Base-by-base conservation (phyloP, 495 filamentous ascomycete genomes). In the Sordaria brevicollis region DNA sequence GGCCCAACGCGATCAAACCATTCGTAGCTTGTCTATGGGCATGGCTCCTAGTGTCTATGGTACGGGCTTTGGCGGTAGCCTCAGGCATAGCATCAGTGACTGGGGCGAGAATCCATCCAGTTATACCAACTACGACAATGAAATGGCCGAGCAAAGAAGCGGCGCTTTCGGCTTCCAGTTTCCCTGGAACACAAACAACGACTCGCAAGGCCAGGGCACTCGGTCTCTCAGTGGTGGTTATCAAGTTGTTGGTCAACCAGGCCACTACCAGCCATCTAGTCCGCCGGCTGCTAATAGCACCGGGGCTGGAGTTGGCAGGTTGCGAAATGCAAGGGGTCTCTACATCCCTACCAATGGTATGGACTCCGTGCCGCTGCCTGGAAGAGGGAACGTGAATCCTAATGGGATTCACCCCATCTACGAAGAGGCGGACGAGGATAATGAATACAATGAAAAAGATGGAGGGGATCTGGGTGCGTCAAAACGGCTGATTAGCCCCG, bases 381-480 rank as follows among this genome's bases (percentile, higher is more conserved):
- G 21, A 15, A 57, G 21, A 6, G 49, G 25, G 11, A 15, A 15
- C 7, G 21, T 13, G 49, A 57, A 57, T 57, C 49, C 49, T 73
- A 57, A 75, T 73, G 35, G 76, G 9, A 88, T 88, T 70, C 83
- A 86, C 70, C 86, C 86, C 0, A 88, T 88, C 65, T 83, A 85
- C 68, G 86, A 88, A 70, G 83, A 85, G 0, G 89, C 90, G 67
- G 93, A 85, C 67, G 86, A 88, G 71, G 83, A 85, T 0, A 89
- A 91, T 67, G 93, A 96, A 43, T 92, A 93, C 66, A 88, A 83
- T 10, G 74, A 71, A 2, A 71, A 70, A 19, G 74, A 74, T 21
- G 39, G 68, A 62, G 68, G 67, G 1, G 72, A 43, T 62, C 25
- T 68, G 41, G 10, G 49, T 66, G 11, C 73, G 70, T 66, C 75